phyloP scores from a whole-genome alignment of 2,329 filamentous ascomycete species.

The Nothomitra cinnamomea region DNA sequence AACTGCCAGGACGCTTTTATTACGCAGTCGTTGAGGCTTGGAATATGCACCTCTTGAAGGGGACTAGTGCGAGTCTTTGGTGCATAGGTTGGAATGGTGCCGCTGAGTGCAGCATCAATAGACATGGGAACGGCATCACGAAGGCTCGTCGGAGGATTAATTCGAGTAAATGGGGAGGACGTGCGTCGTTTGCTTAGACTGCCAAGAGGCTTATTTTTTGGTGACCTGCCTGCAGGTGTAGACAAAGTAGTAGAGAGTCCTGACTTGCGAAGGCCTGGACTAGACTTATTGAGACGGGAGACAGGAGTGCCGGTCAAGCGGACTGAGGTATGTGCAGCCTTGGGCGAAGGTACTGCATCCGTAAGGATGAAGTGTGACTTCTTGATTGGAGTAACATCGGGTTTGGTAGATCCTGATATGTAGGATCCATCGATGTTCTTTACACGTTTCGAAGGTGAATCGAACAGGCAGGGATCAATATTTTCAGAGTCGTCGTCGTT shows the following conservation, averaged over 20 bases:
- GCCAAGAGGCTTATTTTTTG: slow-evolving; percentile 29
- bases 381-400: not conserved
- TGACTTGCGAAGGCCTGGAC: not conserved
- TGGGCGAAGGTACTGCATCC: not conserved
- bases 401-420: not conserved
- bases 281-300: not conserved
- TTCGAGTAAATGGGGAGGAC: slow-evolving; percentile 27
- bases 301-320: not conserved
- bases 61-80: slow-evolving; percentile 11
- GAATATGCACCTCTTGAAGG: slow-evolving; percentile 9
- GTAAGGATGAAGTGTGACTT: slow-evolving; percentile 2
- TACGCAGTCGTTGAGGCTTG: slow-evolving; percentile 20
- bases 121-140: slow-evolving; percentile 25
- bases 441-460: slow-evolving; percentile 31
- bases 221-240: slow-evolving; percentile 24
- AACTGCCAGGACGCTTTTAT: slow-evolving; percentile 35
- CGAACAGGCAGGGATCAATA: slow-evolving; percentile 27
- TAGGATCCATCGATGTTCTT: slow-evolving; percentile 16
- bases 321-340: not conserved
- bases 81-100: slow-evolving; percentile 25
- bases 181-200: slow-evolving; percentile 26
- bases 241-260: not conserved
- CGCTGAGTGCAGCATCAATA: slow-evolving; percentile 32
- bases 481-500: slow-evolving; percentile 31
- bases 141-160: slow-evolving; percentile 28